Evolutionary conservation across 2,329 filamentous ascomycete species (phyloP).

Genomic region (Talaromyces sp.): DNA sequence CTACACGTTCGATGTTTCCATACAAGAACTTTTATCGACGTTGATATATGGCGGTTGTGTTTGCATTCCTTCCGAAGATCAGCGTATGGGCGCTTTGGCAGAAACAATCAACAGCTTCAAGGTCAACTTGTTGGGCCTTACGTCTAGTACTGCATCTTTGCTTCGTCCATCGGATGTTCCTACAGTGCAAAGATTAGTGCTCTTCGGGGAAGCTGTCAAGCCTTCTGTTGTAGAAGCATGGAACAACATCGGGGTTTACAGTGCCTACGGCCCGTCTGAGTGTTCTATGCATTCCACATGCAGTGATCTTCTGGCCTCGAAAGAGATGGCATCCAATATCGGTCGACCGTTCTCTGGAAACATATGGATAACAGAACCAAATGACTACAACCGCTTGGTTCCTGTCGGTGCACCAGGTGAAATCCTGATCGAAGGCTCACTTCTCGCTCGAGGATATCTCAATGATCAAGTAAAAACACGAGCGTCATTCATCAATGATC

Average conservation of each 20-base stretch:
- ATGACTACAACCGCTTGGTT: not conserved
- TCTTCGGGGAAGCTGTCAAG: not conserved
- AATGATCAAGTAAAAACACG: not conserved
- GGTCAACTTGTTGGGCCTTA: constrained; percentile 48
- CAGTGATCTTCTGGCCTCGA: constrained; percentile 25
- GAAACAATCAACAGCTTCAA: constrained; percentile 41
- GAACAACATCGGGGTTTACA: not conserved
- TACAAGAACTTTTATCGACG: constrained; percentile 53
- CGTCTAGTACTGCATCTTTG: constrained; percentile 29
- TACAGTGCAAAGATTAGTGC: not conserved
- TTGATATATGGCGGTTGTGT: constrained; percentile 56
- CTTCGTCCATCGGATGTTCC: not conserved
- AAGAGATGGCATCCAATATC: not conserved
- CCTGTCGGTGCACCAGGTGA: not conserved
- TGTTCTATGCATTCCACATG: not conserved
- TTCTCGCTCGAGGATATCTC: not conserved
- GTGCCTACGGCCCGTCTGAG: not conserved
- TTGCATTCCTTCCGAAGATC: constrained; percentile 49
- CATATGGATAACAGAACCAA: not conserved
- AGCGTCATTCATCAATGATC: not conserved
- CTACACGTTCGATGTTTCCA: constrained; percentile 53
- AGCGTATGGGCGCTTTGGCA: constrained; percentile 28
- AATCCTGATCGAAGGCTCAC: not conserved
- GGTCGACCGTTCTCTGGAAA: not conserved
- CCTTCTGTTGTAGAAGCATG: not conserved